Base-by-base conservation (phyloP, 2,329 filamentous ascomycete genomes). In the Nigrospora sphaerica region DNA sequence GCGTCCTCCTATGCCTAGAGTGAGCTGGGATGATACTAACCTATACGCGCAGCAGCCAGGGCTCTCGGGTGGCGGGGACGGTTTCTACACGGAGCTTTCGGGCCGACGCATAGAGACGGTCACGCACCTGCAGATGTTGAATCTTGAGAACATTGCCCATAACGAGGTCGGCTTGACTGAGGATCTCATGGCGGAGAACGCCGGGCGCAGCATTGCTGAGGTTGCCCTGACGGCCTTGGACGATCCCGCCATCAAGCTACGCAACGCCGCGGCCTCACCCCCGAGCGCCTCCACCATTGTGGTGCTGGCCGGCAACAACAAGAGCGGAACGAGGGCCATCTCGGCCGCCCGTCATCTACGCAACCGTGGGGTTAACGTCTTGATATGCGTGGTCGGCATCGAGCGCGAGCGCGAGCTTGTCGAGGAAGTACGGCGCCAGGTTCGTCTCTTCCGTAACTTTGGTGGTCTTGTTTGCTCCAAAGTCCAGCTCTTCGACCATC, bases 221-320 rank as follows among this genome's bases (percentile, higher is more conserved):
- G 85, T 91, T 28, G 84, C 88, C 1, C 73, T 95, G 45, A 76
- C 73, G 42, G 80, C 88, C 12, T 70, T 95, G 39, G 74, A 73
- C 2, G 80, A 83, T 52, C 80, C 73, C 48, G 82, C 74, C 42
- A 78, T 75, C 60, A 80, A 70, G 64, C 74, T 75, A 40, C 78
- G 70, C 40, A 74, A 62, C 42, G 71, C 54, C 18, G 54, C 59
- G 3, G 48, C 55, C 5, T 60, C 59, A 16, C 55, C 56, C 7
- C 62, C 57, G 39, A 64, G 50, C 34, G 44, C 66, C 28, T 52
- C 61, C 46, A 72, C 74, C 0, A 69, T 81, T 32, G 81, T 95
- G 18, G 80, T 97, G 7, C 74, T 97, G n/a, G 91, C 88, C 0
- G 92, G 93, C n/a, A 97, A 96, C 64, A 92, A 95, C 65, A 89